Evolutionary conservation across 495 filamentous ascomycete genomes (phyloP), one percentile per base, ranked within the genome.

Genomic region (Pseudotulostoma volvatum): DNA sequence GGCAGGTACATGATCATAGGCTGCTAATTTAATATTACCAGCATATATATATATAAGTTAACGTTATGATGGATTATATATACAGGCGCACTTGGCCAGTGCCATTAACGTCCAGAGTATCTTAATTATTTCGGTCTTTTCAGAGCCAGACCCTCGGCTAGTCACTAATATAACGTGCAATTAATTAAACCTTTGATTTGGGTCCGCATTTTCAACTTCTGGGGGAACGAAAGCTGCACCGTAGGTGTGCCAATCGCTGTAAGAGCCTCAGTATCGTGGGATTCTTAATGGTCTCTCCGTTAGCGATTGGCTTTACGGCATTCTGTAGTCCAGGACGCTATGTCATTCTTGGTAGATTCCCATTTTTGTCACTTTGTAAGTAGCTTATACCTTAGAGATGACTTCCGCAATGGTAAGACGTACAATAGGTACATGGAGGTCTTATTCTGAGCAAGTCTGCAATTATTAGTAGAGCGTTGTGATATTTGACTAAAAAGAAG

Each of bases 351-450:
- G n/a, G n/a, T n/a, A n/a, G n/a, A n/a, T n/a, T n/a, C n/a, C 42
- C 42, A 44, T 4, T 44, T 8, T 11, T 31, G 30, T 2, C 42
- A 30, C 20, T 44, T 36, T 8, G 37, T 18, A 7, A 45, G 37
- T 7, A 46, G 13, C 1, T 11, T n/a, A 28, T 43, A 39, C 2
- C 39, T 31, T 8, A 46, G 1, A 21, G 44, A 42, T 14, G 44
- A 42, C 8, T 34, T 38, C 11, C 40, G 44, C 8, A 42, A 18
- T 34, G 33, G 40, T 16, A 46, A n/a, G n/a, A 39, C 25, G 25
- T 39, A 46, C 23, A 39, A 11, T 7, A 46, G 16, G 36, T 46
- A 46, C 23, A 39, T 36, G 19, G 42, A 46, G 11, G 44, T 43
- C 17, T 19, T 42, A 28, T 46, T 18, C 9, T 19, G 25, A 18